Evolutionary conservation across 2,329 filamentous ascomycete species (phyloP), one percentile per base, ranked within the genome.

Genomic region (Colletotrichum scovillei): DNA sequence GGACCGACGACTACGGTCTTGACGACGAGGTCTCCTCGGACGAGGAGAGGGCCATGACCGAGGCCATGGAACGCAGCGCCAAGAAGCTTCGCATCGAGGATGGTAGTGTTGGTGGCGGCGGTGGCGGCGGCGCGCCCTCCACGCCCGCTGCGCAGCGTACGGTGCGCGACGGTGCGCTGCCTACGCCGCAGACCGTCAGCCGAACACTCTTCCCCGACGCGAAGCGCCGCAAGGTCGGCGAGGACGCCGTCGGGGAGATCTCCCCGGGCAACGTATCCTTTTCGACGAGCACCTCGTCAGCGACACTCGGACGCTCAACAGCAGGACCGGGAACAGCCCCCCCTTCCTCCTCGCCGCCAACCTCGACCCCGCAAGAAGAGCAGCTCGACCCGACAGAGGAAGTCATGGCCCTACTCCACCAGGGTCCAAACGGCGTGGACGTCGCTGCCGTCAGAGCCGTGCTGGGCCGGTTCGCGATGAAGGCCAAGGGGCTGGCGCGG

Each of bases 401-500:
- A 62, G 83, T 92, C 53, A 84, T 91, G 80, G 76, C 77, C 1
- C 77, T 92, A 5, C 84, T 92, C 1, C 80, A 80, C 55, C 82
- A 86, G 68, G 32, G 32, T 35, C 77, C 81, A 9, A 49, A 49
- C 19, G 42, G 16, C 19, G 75, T 91, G 19, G 81, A 84, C 26
- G 77, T 80, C 1, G 72, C 77, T 0, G 81, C 84, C 26, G 79
- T 92, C 2, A 80, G 81, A 0, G 72, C 76, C 28, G 76, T 89
- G 8, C 83, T 94, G 38, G 84, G 87, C 46, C 88, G 83, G 57
- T 87, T 93, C 75, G 88, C 89, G 19, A 82, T 91, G 64, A 87
- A 86, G 64, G 86, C 87, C 0, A 89, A 88, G 77, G 93, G 93
- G 0, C 85, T 93, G 24, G 85, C 86, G 52, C 88, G 88, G 74